Evolutionary conservation across 176 grass and related monocot species (phyloP).

Genomic region (Oryza coarctata): DNA sequence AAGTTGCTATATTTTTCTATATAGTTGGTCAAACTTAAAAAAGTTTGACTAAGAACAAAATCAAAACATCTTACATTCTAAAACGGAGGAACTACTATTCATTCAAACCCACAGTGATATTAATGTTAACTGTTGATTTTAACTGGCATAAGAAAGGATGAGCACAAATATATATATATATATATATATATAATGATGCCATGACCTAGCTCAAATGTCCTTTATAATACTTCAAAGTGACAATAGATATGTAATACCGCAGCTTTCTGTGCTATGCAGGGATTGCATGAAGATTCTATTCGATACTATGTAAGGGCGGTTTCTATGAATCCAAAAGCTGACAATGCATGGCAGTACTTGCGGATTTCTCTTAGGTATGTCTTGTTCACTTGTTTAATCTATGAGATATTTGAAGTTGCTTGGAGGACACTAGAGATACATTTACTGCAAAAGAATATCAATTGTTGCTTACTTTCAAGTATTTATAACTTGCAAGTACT

Average conservation of each 20-base stretch:
- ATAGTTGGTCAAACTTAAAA: too few species aligned
- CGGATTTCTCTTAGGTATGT: conserved; percentile 77
- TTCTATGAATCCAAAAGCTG: conserved; percentile 92
- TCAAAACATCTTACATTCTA: too few species aligned
- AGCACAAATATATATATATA: neutral
- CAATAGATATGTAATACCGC: neutral
- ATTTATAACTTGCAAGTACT: neutral
- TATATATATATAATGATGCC: neutral
- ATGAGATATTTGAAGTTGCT: neutral
- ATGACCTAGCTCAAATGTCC: neutral
- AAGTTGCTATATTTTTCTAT: too few species aligned
- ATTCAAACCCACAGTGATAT: neutral
- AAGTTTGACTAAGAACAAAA: too few species aligned
- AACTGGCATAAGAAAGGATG: neutral
- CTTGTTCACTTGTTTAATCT: neutral
- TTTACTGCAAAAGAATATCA: neutral
- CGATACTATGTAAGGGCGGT: conserved; percentile 93
- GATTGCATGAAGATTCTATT: conserved; percentile 89
- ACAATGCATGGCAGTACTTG: conserved; percentile 94
- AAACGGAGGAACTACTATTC: too few species aligned
- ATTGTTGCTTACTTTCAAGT: neutral
- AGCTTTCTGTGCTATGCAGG: conserved; percentile 46
- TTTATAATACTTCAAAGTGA: neutral
- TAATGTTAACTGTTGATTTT: neutral
- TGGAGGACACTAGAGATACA: neutral